A percentile compares a stretch with the other conserved stretches of the same genome.
These are phyloP conservation scores for Massariosphaeria phaeospora DNA, from an alignment of 495 filamentous ascomycete species.

Conservation along the genomic window DNA sequence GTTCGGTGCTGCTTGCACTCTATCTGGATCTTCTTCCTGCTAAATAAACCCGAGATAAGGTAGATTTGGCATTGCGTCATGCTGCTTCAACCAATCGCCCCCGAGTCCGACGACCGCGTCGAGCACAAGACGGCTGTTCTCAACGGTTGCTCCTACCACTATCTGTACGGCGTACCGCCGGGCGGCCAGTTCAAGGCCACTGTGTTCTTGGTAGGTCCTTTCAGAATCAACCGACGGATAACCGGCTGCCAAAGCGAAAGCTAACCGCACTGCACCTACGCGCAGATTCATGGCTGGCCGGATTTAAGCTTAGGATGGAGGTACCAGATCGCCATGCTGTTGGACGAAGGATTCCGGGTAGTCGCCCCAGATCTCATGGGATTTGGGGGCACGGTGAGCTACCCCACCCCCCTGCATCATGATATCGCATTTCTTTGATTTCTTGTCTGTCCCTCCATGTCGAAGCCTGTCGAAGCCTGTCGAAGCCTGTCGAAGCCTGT, in stretches of 20 bases:
- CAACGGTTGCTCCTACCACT: constrained; percentile 63
- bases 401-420: constrained; percentile 5
- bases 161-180: constrained; percentile 59
- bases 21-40: constrained; percentile 31
- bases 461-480: too few relatives aligned
- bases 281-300: constrained; percentile 60
- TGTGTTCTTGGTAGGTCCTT: constrained; percentile 55
- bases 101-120: constrained; percentile 58
- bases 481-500: too few relatives aligned
- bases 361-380: constrained; percentile 77
- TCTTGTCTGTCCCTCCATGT: too few relatives aligned
- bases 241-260: constrained; percentile 4
- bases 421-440: too few relatives aligned
- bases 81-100: constrained; percentile 56
- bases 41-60: constrained; percentile 25
- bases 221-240: constrained; percentile 20
- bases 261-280: neutral
- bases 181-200: constrained; percentile 53
- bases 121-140: constrained; percentile 55
- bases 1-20: constrained; percentile 34
- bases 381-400: constrained; percentile 65
- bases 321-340: constrained; percentile 73
- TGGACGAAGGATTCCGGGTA: constrained; percentile 62
- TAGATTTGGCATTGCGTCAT: constrained; percentile 37
- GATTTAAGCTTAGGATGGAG: constrained; percentile 72